These are phyloP conservation scores for Paracoccidioides lutzii DNA, from an alignment of 2,329 filamentous ascomycete species.

Conservation along the genomic window DNA sequence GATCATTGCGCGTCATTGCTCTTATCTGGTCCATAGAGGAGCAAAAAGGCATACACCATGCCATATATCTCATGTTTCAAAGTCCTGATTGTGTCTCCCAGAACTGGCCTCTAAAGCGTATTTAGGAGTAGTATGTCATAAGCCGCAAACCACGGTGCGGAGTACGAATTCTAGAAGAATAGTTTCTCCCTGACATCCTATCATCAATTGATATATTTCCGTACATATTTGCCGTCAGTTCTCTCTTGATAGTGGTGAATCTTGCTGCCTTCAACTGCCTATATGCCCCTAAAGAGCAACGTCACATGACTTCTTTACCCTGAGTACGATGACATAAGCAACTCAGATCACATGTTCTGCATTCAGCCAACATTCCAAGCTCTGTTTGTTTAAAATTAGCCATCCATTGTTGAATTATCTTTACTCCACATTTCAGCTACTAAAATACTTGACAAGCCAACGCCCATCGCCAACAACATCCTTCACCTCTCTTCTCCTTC, in stretches of 20 bases:
- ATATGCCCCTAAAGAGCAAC: neutral
- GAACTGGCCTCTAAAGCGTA: no score
- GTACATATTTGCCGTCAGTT: neutral
- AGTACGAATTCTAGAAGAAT: no score
- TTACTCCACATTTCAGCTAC: neutral
- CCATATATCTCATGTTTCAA: neutral
- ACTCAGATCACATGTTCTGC: neutral
- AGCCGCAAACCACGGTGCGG: no score
- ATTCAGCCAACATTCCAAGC: neutral
- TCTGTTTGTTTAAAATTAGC: no score
- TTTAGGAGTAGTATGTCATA: no score
- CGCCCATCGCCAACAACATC: no score
- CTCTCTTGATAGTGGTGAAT: neutral
- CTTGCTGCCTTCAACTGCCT: neutral
- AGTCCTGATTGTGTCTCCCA: no score
- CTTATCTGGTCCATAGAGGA: constrained; percentile 20
- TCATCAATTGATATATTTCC: neutral
- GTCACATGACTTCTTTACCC: neutral
- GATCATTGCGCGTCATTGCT: constrained; percentile 18
- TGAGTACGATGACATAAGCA: neutral
- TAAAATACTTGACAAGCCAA: neutral
- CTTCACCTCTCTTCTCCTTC: neutral
- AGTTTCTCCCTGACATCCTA: neutral
- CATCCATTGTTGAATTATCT: no score
- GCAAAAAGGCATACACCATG: constrained; percentile 7